Evolutionary conservation across 2,329 filamentous ascomycete species (phyloP).

Genomic region (Aspergillus persii): DNA sequence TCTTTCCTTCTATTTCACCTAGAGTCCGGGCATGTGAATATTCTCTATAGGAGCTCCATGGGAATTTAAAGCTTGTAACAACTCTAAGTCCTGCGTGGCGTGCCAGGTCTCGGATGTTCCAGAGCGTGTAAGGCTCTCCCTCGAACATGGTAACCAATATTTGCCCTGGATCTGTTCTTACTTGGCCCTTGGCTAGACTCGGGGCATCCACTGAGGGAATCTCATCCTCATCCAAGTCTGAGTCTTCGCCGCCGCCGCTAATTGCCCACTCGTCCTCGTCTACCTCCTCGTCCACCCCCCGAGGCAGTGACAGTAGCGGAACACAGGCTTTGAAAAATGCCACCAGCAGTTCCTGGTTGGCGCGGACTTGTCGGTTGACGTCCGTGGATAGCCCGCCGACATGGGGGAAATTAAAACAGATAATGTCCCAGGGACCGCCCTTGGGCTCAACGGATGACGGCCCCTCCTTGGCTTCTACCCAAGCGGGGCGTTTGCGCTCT

Average conservation of each 20-base stretch:
- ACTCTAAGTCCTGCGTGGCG: slow-evolving; percentile 59
- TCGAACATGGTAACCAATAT: slow-evolving; percentile 89
- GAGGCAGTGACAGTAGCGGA: slow-evolving; percentile 37
- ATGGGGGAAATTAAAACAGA: slow-evolving; percentile 97
- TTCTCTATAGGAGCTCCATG: slow-evolving; percentile 47
- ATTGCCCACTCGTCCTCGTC: slow-evolving; percentile 26
- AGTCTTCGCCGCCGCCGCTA: slow-evolving; percentile 19
- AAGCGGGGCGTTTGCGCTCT: slow-evolving; percentile 31
- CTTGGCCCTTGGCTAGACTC: slow-evolving; percentile 9
- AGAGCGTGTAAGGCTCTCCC: slow-evolving; percentile 88
- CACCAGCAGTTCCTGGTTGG: slow-evolving; percentile 68
- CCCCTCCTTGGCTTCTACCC: slow-evolving; percentile 15
- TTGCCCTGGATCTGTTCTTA: slow-evolving; percentile 41
- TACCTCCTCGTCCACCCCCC: slow-evolving; percentile 18
- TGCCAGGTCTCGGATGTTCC: slow-evolving; percentile 88
- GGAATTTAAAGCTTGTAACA: slow-evolving; percentile 48
- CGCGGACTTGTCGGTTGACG: slow-evolving; percentile 88
- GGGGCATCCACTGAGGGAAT: slow-evolving; percentile 1
- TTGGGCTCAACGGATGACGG: neutral
- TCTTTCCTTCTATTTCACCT: slow-evolving; percentile 43
- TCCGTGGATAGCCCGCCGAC: slow-evolving; percentile 89
- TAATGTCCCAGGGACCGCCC: slow-evolving; percentile 63
- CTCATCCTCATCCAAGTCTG: slow-evolving; percentile 18
- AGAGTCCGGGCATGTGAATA: slow-evolving; percentile 49
- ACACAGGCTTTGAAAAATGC: slow-evolving; percentile 48